Conservation (phyloP, 768 basidiomycete species). For the Hygrocybe coccinea region DNA sequence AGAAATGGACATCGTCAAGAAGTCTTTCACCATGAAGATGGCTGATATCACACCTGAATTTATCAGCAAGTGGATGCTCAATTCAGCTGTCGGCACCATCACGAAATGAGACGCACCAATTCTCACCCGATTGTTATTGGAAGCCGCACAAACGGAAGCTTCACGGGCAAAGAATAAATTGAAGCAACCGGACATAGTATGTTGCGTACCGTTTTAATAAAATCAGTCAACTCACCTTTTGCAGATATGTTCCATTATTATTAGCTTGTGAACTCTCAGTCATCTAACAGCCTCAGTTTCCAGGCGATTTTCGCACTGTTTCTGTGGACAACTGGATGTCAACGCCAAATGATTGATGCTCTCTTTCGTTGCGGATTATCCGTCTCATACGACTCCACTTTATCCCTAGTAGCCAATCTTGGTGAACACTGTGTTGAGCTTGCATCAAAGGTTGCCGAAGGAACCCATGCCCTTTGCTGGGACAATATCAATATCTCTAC, state of each 20-base stretch:
- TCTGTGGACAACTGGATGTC: conserved; percentile 9
- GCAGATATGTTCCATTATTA: conserved; percentile 13
- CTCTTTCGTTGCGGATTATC: conserved; percentile 10
- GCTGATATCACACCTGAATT: background rate
- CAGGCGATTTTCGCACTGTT: conserved; percentile 12
- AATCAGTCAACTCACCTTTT: background rate
- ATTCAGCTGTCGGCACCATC: background rate
- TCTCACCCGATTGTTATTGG: background rate
- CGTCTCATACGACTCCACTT: conserved; percentile 12
- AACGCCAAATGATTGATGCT: conserved; percentile 12
- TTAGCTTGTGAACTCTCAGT: conserved; percentile 8
- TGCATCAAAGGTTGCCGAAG: background rate
- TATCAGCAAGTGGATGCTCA: background rate
- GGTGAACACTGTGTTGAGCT: background rate
- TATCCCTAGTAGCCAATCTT: conserved; percentile 4
- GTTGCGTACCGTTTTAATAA: background rate
- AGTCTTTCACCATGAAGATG: background rate
- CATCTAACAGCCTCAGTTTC: conserved; percentile 11
- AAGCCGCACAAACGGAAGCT: background rate
- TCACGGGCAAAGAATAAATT: background rate
- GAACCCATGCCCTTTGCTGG: conserved; percentile 7
- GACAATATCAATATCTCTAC: conserved; percentile 28
- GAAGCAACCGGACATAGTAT: background rate
- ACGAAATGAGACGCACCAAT: background rate
- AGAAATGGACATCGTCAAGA: conserved; percentile 4